These are phyloP conservation scores for Pythium periplocum DNA, from an alignment of 352 stramenopile species.

Conservation along the genomic window DNA sequence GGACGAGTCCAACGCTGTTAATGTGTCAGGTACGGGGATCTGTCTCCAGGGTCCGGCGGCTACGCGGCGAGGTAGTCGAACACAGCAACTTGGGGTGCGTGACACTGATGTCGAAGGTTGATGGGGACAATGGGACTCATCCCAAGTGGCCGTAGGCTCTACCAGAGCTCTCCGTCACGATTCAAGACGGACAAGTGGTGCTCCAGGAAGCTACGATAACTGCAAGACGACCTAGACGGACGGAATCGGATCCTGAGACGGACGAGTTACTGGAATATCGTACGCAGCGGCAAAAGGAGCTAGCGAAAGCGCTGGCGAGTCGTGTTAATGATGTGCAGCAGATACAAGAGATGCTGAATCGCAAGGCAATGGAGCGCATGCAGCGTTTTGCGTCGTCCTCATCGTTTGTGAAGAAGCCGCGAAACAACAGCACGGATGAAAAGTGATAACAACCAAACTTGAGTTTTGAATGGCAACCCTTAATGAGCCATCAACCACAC, in stretches of 20 bases:
- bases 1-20: not conserved
- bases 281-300: conserved; percentile 31
- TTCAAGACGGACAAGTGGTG: conserved; percentile 16
- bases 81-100: conserved; percentile 12
- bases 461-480: no score
- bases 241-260: no score
- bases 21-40: conserved; percentile 38
- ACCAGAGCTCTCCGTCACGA: conserved; percentile 11
- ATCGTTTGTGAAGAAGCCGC: conserved; percentile 1
- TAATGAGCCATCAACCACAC: no score
- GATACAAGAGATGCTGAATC: conserved; percentile 46
- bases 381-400: conserved; percentile 24
- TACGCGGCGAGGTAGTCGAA: conserved; percentile 13
- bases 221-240: conserved; percentile 16
- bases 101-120: no score
- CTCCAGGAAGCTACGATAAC: conserved; percentile 8
- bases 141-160: conserved; percentile 8
- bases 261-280: conserved; percentile 20
- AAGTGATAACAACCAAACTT: no score
- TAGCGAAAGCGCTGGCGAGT: conserved; percentile 32
- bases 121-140: no score
- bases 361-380: conserved; percentile 52
- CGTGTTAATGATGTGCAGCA: conserved; percentile 39
- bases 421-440: not conserved
- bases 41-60: conserved; percentile 52